phyloP scores from a whole-genome alignment of 768 basidiomycete genomes.

The Tricholoma bakamatsutake region DNA sequence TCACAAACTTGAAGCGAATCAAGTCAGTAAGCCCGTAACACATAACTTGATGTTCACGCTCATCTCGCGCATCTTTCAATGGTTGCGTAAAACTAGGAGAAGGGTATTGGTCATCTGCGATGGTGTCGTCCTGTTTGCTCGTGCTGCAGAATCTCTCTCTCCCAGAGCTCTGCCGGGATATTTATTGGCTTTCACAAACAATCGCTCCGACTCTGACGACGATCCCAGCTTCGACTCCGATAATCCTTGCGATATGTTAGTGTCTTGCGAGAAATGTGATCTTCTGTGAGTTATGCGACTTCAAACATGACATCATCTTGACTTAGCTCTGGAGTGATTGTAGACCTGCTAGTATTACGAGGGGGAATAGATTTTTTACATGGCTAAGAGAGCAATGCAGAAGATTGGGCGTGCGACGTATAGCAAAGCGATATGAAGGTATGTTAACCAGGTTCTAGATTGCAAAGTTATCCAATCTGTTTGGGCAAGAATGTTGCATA shows the following conservation, averaged over 20 bases:
- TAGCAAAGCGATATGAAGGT: background rate
- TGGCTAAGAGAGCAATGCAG: background rate
- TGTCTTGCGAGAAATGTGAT: background rate
- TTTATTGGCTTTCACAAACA: background rate
- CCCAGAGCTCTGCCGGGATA: background rate
- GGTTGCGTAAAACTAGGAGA: background rate
- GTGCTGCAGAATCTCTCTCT: background rate
- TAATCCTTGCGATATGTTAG: background rate
- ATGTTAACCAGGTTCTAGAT: background rate
- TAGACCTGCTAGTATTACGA: background rate
- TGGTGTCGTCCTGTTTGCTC: background rate
- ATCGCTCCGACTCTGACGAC: background rate
- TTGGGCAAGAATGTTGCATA: background rate
- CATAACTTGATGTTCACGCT: background rate
- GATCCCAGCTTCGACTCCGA: background rate
- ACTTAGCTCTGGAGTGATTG: background rate
- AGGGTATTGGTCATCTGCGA: background rate
- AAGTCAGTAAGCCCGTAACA: background rate
- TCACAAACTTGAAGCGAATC: no score
- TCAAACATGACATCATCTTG: background rate
- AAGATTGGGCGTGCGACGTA: background rate
- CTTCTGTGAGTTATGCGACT: background rate
- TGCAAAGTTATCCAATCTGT: no score
- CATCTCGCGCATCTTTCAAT: background rate
- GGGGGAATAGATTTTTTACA: background rate